These are phyloP conservation scores for Aspergillus latus DNA, from an alignment of 2,329 filamentous ascomycete genomes.

Conservation along the genomic window DNA sequence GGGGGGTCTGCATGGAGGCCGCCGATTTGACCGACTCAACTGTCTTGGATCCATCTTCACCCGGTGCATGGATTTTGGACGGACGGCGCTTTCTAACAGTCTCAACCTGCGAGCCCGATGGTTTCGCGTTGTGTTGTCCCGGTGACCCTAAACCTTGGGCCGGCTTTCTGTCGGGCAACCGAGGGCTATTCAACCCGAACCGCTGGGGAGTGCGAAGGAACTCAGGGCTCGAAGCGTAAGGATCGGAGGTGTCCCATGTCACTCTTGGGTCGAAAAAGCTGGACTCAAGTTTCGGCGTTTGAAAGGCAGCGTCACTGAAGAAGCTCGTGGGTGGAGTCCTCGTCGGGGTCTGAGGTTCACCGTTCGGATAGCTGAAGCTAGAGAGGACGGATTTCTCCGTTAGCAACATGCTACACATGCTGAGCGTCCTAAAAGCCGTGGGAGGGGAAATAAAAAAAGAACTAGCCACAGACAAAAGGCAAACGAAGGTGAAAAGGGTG, in stretches of 20 bases:
- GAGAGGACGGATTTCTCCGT: conserved; percentile 33
- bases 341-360: conserved; percentile 49
- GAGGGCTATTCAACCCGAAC: conserved; percentile 36
- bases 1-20: conserved; percentile 60
- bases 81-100: conserved; percentile 35
- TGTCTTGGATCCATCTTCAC: conserved; percentile 35
- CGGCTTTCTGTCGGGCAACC: conserved; percentile 15
- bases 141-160: conserved; percentile 5
- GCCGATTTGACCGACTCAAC: conserved; percentile 43
- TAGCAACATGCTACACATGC: conserved; percentile 31
- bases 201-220: conserved; percentile 45
- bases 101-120: conserved; percentile 32
- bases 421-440: not conserved
- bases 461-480: not conserved
- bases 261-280: conserved; percentile 49
- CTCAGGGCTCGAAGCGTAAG: conserved; percentile 49
- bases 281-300: conserved; percentile 49
- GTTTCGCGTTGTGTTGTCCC: conserved; percentile 21
- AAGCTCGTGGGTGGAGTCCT: conserved; percentile 43
- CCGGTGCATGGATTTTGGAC: conserved; percentile 27
- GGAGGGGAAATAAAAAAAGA: not conserved
- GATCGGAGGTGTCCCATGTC: conserved; percentile 49
- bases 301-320: conserved; percentile 42
- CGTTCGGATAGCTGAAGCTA: conserved; percentile 49
- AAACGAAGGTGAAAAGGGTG: not conserved